Conservation (phyloP, 768 basidiomycete genomes). For the Leucosporidium yakuticum region DNA sequence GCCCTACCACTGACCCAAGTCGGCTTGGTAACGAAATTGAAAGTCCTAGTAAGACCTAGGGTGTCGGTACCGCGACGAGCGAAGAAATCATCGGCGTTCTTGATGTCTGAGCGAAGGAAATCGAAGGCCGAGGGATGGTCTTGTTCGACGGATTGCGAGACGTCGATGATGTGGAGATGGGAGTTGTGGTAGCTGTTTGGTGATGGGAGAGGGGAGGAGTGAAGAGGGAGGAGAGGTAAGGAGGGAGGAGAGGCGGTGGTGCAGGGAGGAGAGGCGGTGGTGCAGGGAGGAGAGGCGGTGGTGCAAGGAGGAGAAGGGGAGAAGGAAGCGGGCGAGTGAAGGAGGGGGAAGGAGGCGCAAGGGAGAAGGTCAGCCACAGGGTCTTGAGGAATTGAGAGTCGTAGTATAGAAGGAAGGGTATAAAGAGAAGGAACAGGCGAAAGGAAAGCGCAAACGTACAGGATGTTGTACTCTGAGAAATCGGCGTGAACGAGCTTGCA, state of each 20-base stretch:
- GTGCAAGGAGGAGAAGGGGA: no score
- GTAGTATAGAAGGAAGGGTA: background rate
- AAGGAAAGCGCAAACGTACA: conserved; percentile 49
- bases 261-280: background rate
- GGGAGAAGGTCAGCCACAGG: no score
- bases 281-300: background rate
- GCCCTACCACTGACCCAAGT: conserved; percentile 44
- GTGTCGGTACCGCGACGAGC: conserved; percentile 63
- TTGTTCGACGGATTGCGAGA: conserved; percentile 96
- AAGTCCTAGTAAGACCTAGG: conserved; percentile 72
- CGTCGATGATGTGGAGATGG: conserved; percentile 90
- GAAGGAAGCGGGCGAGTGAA: background rate
- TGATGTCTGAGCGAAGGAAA: conserved; percentile 85
- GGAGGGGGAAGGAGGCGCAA: background rate
- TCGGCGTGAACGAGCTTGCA: conserved; percentile 97
- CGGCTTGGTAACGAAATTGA: conserved; percentile 70
- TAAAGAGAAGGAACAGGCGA: no score
- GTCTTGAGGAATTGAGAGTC: background rate
- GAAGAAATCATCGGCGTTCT: conserved; percentile 91
- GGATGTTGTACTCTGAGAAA: conserved; percentile 94
- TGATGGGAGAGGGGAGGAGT: background rate
- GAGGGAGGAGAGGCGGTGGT: background rate
- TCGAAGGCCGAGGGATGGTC: conserved; percentile 96
- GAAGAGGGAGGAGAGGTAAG: background rate
- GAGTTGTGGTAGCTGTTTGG: conserved; percentile 45